Evolutionary conservation across 495 filamentous ascomycete genomes (phyloP), one percentile per base, ranked within the genome.

Genomic region (Penicillium canescens): DNA sequence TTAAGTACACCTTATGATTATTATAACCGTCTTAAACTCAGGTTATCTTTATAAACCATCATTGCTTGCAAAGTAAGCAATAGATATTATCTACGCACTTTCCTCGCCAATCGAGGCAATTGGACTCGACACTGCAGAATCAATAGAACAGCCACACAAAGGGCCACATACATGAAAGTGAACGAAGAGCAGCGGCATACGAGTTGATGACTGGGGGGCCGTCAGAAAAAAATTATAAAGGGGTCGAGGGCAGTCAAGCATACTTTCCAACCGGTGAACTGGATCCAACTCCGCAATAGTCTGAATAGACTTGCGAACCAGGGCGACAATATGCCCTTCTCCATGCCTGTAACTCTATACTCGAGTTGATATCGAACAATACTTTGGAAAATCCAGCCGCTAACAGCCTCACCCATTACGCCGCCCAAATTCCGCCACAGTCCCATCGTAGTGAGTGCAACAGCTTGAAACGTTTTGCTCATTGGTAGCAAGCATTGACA

Each of bases 321-420:
- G 68, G 6, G 71, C 54, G 48, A 84, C 81, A 42, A 82, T 73
- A 31, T 74, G 44, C 77, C 68, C 51, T 80, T 85, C 11, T 81
- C 70, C 0, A 74, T 69, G 1, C 81, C 83, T 0, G 72, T 77
- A 1, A 92, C 83, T 37, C 78, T 74, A 39, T 67, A 54, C 0
- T 83, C 68, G 1, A 93, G 73, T 46, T 84, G 82, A 10, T 74
- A 78, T 20, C 79, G 57, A 28, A 93, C n/a, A n/a, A n/a, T n/a
- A n/a, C n/a, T n/a, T n/a, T n/a, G n/a, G n/a, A n/a, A n/a, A n/a
- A n/a, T n/a, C n/a, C n/a, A n/a, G n/a, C n/a, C n/a, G n/a, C n/a
- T n/a, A n/a, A n/a, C n/a, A n/a, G n/a, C n/a, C n/a, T n/a, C n/a
- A n/a, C n/a, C n/a, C n/a, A n/a, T n/a, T n/a, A n/a, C n/a, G n/a